A percentile compares a stretch with the other conserved stretches of the same genome.
Evolutionary conservation across 2,329 filamentous ascomycete genomes (phyloP).

Genomic region (Pleoardoris graminearum): DNA sequence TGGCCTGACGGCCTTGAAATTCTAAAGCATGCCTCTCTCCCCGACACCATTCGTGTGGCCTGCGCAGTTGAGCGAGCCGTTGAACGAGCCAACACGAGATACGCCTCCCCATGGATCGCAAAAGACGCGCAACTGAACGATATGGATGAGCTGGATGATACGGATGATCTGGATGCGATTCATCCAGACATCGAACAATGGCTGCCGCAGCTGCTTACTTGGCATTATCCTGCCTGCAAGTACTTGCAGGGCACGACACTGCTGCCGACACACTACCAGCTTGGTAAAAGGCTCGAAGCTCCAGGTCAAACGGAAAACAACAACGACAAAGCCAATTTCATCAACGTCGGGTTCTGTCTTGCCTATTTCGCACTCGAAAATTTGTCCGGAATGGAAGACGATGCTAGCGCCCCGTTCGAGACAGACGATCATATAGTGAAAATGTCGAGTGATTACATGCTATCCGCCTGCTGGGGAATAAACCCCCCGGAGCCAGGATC

Average conservation of each 20-base stretch:
- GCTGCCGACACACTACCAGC: slow-evolving; percentile 15
- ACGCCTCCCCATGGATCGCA: not conserved
- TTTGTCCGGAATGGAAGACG: slow-evolving; percentile 6
- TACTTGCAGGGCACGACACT: slow-evolving; percentile 17
- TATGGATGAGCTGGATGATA: too few relatives aligned
- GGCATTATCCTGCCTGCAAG: slow-evolving; percentile 19
- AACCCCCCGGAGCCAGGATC: not conserved
- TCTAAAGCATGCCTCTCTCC: slow-evolving; percentile 5
- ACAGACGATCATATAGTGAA: not conserved
- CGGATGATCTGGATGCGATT: not conserved
- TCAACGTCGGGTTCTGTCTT: slow-evolving; percentile 22
- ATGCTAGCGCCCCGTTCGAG: not conserved
- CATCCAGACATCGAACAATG: slow-evolving; percentile 17
- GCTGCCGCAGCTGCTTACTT: slow-evolving; percentile 27
- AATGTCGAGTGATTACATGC: not conserved
- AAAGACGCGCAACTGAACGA: too few relatives aligned
- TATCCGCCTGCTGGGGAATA: not conserved
- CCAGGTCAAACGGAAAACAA: not conserved
- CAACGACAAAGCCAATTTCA: slow-evolving; percentile 13
- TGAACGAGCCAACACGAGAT: not conserved
- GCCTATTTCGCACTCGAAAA: slow-evolving; percentile 16
- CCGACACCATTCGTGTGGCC: slow-evolving; percentile 20
- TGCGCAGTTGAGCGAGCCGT: slow-evolving; percentile 20
- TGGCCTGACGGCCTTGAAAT: slow-evolving; percentile 17
- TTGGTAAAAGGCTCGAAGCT: slow-evolving; percentile 8